Base-by-base conservation (phyloP, 2,329 filamentous ascomycete genomes). In the Cladosporium cucumerinum region DNA sequence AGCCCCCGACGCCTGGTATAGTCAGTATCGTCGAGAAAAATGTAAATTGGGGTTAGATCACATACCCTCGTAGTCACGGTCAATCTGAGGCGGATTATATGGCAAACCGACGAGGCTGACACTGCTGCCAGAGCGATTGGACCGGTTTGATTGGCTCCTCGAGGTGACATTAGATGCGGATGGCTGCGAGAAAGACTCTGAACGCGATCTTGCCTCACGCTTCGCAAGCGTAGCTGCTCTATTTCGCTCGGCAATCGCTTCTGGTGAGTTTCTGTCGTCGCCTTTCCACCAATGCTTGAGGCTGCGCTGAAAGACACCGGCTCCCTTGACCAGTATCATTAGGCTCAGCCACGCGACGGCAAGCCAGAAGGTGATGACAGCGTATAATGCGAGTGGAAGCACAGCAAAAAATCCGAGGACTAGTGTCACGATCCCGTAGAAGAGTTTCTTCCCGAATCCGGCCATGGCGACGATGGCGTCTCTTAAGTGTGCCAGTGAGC, bases 61-160 rank as follows among this genome's bases (percentile, higher is more conserved):
- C 14, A 25, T 54, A 57, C 54, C 54, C 46, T 63, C 61, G 21
- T 48, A 63, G 36, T 63, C 61, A 21, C 61, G 61, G 10, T 63
- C 34, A n/a, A 48, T 48, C 18, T 57, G 51, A 7, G 51, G 61
- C 28, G 48, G 21, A n/a, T 52, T 57, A 3, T 48, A 32, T 8
- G 61, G 61, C 39, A 57, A 23, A 12, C 51, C 51, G 7, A 34
- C 30, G 5, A 63, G 61, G 39, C 61, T 63, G 34, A 36, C 36
- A 26, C 57, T 39, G 30, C 51, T 57, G 25, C 57, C 48, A 11
- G 61, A 63, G 26, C 61, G 61, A 23, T 54, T 18, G 8, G 51
- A n/a, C 16, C 51, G 51, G 25, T 48, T 48, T 6, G 60, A 63
- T 7, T 39, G 61, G 21, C 59, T 52, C 14, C 46, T 26, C 14